Percentiles rank a stretch among this genome's conserved stretches.
Evolutionary conservation across 176 grass and related monocot species (phyloP).

Genomic region (Poa pratensis): DNA sequence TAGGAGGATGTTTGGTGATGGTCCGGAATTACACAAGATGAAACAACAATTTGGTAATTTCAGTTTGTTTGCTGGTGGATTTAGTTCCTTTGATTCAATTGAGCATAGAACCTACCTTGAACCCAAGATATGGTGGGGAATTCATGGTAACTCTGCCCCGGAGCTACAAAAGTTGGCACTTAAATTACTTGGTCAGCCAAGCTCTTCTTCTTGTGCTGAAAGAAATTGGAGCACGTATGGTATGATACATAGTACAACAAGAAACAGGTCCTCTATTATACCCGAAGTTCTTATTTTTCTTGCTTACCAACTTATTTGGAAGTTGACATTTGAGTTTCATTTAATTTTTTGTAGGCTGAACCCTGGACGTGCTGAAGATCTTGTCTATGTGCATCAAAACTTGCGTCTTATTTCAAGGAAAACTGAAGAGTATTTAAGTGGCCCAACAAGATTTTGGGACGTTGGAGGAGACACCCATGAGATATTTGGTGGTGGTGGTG

Average conservation of each 20-base stretch:
- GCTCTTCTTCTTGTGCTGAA: neutral
- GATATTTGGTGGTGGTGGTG: too few species aligned
- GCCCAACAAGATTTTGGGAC: too few species aligned
- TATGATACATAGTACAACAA: neutral
- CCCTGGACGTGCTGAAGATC: too few species aligned
- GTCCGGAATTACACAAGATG: neutral
- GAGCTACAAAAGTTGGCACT: neutral
- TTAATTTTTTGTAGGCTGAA: too few species aligned
- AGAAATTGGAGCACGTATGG: neutral
- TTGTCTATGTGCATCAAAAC: too few species aligned
- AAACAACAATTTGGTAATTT: constrained; percentile 1
- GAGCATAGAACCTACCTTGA: constrained; percentile 2
- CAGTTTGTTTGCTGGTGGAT: neutral
- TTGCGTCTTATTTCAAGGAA: too few species aligned
- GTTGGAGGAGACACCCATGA: too few species aligned
- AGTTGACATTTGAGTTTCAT: too few species aligned
- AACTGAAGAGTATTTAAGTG: too few species aligned
- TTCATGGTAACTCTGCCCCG: neutral
- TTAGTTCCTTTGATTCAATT: neutral
- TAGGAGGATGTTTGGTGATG: neutral
- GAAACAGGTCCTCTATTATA: neutral
- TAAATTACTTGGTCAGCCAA: neutral
- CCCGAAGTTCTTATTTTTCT: neutral
- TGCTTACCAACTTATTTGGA: neutral
- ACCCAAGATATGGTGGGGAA: neutral